phyloP scores from a whole-genome alignment of 192 early-diverging fungal genomes.

The Diversispora epigaea region DNA sequence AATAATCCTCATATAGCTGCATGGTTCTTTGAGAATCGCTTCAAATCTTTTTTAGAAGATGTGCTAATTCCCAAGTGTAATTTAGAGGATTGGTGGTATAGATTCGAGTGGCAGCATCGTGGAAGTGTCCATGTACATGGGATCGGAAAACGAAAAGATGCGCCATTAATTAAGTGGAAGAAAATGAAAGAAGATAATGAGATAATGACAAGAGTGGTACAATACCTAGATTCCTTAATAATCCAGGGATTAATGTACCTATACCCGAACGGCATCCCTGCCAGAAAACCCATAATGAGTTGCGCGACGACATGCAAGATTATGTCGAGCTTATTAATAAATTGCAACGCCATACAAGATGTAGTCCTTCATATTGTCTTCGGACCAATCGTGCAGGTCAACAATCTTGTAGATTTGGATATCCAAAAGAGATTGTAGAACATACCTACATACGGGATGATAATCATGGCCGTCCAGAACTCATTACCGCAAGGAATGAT shows the following conservation, averaged over 20 bases:
- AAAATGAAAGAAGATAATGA: constrained; percentile 2
- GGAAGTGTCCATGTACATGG: constrained; percentile 6
- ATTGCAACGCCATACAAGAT: background rate
- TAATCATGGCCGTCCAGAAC: background rate
- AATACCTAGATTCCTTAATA: background rate
- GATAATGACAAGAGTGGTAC: background rate
- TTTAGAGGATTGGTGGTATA: too few relatives aligned
- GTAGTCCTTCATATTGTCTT: constrained; percentile 15
- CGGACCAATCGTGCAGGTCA: background rate
- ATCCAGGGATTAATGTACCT: constrained; percentile 1
- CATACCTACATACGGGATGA: constrained; percentile 1
- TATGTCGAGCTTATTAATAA: constrained; percentile 12
- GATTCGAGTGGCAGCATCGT: background rate
- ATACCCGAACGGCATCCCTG: constrained; percentile 1
- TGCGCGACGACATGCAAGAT: constrained; percentile 4
- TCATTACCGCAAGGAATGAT: constrained; percentile 3
- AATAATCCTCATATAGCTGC: constrained; percentile 5
- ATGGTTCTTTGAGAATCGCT: background rate
- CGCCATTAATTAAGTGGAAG: background rate
- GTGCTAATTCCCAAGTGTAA: background rate
- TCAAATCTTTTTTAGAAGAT: background rate
- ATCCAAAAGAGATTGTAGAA: constrained; percentile 9
- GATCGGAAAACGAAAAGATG: background rate
- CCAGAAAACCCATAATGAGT: background rate
- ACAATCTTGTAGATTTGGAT: constrained; percentile 10